phyloP scores from a whole-genome alignment of 768 basidiomycete species.

The Mycena galericulata region DNA sequence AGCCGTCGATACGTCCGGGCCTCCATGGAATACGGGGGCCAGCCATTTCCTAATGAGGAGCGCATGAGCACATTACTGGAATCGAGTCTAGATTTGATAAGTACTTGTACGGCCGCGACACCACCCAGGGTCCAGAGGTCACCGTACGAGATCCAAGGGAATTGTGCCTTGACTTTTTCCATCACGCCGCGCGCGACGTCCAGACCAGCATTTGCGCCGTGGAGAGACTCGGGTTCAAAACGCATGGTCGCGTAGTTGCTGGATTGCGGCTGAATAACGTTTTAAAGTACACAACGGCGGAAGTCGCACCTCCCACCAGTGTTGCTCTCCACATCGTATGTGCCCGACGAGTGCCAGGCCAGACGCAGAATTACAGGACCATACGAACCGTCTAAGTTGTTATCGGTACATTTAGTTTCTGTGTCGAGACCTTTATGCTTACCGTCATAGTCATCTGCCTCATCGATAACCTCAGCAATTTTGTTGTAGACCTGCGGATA shows the following conservation, averaged over 20 bases:
- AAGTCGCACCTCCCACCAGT: slow-evolving; percentile 79
- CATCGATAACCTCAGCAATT: slow-evolving; percentile 82
- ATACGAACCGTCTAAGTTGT: slow-evolving; percentile 80
- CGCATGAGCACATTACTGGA: not conserved
- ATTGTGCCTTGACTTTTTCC: slow-evolving; percentile 89
- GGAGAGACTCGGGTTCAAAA: slow-evolving; percentile 88
- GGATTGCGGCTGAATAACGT: slow-evolving; percentile 11
- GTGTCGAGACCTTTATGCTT: slow-evolving; percentile 36
- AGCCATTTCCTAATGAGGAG: slow-evolving; percentile 75
- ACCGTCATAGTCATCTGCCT: slow-evolving; percentile 91
- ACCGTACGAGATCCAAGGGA: slow-evolving; percentile 95
- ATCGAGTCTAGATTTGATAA: slow-evolving; percentile 15
- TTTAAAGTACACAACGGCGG: not conserved
- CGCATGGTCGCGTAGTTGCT: slow-evolving; percentile 99
- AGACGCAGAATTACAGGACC: slow-evolving; percentile 90
- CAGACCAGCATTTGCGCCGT: slow-evolving; percentile 88
- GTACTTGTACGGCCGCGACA: slow-evolving; percentile 85
- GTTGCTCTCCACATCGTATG: slow-evolving; percentile 83
- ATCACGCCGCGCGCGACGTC: slow-evolving; percentile 83
- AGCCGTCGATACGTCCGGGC: slow-evolving; percentile 91
- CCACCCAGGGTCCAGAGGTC: slow-evolving; percentile 98
- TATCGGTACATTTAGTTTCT: slow-evolving; percentile 25
- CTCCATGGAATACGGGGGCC: slow-evolving; percentile 96
- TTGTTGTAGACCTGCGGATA: slow-evolving; percentile 84
- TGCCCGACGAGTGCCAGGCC: slow-evolving; percentile 95